Evolutionary conservation across 1,284 basidiomycete species (phyloP).

Genomic region (Cronartium quercuum): DNA sequence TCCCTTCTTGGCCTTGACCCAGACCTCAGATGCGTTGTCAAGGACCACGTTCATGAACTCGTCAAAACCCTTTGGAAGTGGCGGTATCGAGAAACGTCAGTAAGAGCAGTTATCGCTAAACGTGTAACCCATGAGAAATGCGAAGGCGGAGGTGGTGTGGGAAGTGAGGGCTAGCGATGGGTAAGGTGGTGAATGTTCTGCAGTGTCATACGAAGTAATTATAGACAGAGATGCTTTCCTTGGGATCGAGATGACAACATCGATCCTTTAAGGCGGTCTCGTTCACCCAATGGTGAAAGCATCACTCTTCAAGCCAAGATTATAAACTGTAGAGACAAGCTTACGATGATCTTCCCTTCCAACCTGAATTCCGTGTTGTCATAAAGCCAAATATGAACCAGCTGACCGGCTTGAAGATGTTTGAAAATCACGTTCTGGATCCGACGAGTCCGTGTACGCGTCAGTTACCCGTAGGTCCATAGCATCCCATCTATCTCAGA

Average conservation of each 20-base stretch:
- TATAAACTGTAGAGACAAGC: conserved; percentile 50
- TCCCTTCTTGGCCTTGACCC: conserved; percentile 64
- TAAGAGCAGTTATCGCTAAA: conserved; percentile 19
- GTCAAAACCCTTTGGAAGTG: conserved; percentile 75
- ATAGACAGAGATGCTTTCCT: background rate
- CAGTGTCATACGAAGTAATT: background rate
- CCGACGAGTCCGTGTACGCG: conserved; percentile 39
- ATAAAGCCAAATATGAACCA: conserved; percentile 91
- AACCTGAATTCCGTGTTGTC: conserved; percentile 96
- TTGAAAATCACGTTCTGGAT: conserved; percentile 95
- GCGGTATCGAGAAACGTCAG: conserved; percentile 25
- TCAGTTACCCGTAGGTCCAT: conserved; percentile 14
- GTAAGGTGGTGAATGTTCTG: no score
- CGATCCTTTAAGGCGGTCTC: conserved; percentile 2
- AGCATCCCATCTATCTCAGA: background rate
- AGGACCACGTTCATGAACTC: conserved; percentile 99
- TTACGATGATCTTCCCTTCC: conserved; percentile 90
- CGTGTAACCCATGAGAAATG: background rate
- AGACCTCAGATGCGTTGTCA: conserved; percentile 92
- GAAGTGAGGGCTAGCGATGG: background rate
- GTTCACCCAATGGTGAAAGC: background rate
- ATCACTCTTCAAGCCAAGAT: background rate
- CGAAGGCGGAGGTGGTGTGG: background rate
- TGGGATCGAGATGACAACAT: background rate
- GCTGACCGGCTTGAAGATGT: conserved; percentile 70